phyloP scores from a whole-genome alignment of 371 early-diverging fungal genomes.

The Mycotypha africana region DNA sequence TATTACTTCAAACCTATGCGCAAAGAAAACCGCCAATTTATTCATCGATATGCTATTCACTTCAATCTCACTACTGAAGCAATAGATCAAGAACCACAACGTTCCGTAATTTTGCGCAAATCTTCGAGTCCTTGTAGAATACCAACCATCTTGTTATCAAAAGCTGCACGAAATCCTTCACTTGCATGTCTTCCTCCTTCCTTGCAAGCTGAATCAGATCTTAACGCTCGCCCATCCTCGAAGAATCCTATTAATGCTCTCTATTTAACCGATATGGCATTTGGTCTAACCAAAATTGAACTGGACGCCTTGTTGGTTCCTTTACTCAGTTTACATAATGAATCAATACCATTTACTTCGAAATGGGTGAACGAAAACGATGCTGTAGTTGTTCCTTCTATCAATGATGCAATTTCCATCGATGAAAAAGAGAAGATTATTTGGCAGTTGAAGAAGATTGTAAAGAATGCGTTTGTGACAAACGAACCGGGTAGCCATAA shows the following conservation, averaged over 20 bases:
- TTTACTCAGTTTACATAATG: conserved; percentile 26
- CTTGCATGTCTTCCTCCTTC: conserved; percentile 32
- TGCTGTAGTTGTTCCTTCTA: conserved; percentile 40
- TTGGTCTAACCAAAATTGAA: conserved; percentile 50
- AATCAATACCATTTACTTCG: conserved; percentile 33
- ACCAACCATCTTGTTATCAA: conserved; percentile 34
- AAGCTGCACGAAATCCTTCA: conserved; percentile 32
- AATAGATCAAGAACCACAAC: conserved; percentile 68
- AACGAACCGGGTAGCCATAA: neutral
- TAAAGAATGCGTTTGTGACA: conserved; percentile 23
- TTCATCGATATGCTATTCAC: conserved; percentile 64
- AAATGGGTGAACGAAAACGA: conserved; percentile 55
- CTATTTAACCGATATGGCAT: conserved; percentile 46
- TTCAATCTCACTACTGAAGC: conserved; percentile 63
- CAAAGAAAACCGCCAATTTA: conserved; percentile 54
- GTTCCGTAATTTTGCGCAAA: conserved; percentile 64
- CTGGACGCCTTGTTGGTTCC: conserved; percentile 37
- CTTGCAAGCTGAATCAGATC: conserved; percentile 13
- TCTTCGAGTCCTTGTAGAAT: conserved; percentile 26
- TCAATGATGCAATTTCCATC: conserved; percentile 35
- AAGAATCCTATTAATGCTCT: conserved; percentile 53
- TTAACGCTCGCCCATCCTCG: conserved; percentile 1
- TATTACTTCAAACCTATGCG: conserved; percentile 68
- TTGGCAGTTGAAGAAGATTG: conserved; percentile 40
- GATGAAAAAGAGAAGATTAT: conserved; percentile 46